Evolutionary conservation across 306 rosid species (phyloP).

Genomic region (Gastrolobium bilobum): DNA sequence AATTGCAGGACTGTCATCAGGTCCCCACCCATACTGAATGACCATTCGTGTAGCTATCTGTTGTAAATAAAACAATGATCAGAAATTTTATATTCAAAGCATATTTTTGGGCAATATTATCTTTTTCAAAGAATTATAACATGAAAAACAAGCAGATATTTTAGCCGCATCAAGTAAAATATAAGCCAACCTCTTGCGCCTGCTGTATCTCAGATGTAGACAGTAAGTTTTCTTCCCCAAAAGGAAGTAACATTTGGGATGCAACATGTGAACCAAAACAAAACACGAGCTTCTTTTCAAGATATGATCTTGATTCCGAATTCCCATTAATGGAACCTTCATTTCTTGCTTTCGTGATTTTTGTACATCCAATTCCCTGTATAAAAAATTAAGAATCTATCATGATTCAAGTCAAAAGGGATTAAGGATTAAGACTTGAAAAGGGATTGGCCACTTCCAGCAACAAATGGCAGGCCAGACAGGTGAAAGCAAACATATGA

Average conservation of each 20-base stretch:
- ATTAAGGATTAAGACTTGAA: constrained; percentile 5
- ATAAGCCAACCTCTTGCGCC: constrained; percentile 88
- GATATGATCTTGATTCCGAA: constrained; percentile 93
- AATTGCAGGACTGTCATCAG: constrained; percentile 97
- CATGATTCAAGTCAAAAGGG: constrained; percentile 40
- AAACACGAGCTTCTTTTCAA: constrained; percentile 96
- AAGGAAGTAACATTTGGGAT: constrained; percentile 93
- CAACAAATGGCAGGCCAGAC: constrained; percentile 32
- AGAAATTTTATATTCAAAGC: constrained; percentile 34
- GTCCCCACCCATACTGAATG: constrained; percentile 98
- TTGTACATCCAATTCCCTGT: constrained; percentile 98
- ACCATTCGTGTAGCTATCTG: constrained; percentile 99
- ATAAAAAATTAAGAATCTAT: constrained; percentile 44
- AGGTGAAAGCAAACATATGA: constrained; percentile 22
- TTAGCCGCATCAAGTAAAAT: constrained; percentile 37
- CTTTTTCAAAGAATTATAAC: constrained; percentile 18
- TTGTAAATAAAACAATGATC: constrained; percentile 39
- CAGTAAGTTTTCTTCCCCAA: constrained; percentile 92
- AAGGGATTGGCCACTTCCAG: constrained; percentile 1
- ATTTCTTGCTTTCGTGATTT: constrained; percentile 79
- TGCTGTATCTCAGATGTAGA: constrained; percentile 83
- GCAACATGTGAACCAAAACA: constrained; percentile 94
- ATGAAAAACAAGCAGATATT: constrained; percentile 44
- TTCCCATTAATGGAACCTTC: constrained; percentile 73
- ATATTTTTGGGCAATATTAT: constrained; percentile 27